Evolutionary conservation across 1,139 yeast species (phyloP), one percentile per base, ranked within the genome.

Genomic region (Diutina catenulata): DNA sequence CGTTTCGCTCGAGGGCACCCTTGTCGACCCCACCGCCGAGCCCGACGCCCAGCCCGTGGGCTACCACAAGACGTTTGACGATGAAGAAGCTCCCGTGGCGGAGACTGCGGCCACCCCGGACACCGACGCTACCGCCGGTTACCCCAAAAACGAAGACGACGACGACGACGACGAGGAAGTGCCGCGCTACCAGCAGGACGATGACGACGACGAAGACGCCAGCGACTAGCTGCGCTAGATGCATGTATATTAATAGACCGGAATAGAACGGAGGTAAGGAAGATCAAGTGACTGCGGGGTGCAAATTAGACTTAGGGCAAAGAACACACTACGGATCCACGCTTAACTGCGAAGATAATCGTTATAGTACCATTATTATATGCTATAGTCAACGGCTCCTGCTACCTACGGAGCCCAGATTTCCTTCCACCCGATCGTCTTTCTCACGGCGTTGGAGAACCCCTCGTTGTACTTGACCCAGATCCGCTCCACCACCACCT

Each of bases 391-490:
- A n/a, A n/a, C n/a, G n/a, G n/a, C n/a, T n/a, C n/a, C n/a, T n/a
- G n/a, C n/a, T n/a, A n/a, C n/a, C n/a, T n/a, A n/a, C n/a, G n/a
- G 19, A 5, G 36, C 26, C 81, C 81, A 86, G 25, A 87, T 55
- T 41, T 78, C 83, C 4, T 62, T 56, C 96, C 97, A 91, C 6
- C 79, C 72, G 23, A 88, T 75, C 41, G 80, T 81, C 49, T 86
- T 86, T 29, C 94, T 63, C 1, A 91, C 97, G 0, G 98, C 98
- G 56, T 88, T 83, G 7, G 95, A 83, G 49, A 82, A 88, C 2
- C 98, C 97, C 56, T 88, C 97, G 46, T 82, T 82, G 50, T 80
- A 88, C 51, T 83, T 88, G 13, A 91, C 83, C 97, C 97, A 91
- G 6, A 86, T 80, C 44, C 81, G 64, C 6, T 31, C 35, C 1